phyloP scores from a whole-genome alignment of 345 rosid species.

The Populus tremula region DNA sequence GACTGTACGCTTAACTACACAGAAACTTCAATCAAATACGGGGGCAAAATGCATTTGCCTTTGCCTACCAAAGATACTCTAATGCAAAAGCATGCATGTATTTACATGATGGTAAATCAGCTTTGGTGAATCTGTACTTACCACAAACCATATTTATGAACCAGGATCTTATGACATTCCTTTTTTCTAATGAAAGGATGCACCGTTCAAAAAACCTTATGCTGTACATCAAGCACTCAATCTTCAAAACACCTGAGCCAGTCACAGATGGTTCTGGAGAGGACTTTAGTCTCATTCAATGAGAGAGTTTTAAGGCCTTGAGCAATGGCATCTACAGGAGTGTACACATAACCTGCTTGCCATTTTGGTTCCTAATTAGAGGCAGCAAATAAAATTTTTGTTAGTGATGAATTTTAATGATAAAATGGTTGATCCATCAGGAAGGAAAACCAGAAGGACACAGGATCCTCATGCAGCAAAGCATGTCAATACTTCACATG shows the following conservation, averaged over 20 bases:
- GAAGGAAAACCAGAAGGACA: background rate
- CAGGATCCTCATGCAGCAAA: background rate
- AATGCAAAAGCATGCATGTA: background rate
- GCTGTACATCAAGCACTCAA: background rate
- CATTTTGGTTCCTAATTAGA: conserved; percentile 75
- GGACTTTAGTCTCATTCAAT: conserved; percentile 62
- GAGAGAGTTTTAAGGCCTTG: conserved; percentile 77
- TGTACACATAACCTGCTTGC: conserved; percentile 70
- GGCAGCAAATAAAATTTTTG: background rate
- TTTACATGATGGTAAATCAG: background rate
- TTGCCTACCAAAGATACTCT: background rate
- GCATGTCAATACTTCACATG: background rate
- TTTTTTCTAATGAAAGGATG: background rate
- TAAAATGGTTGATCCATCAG: background rate
- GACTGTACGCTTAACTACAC: background rate
- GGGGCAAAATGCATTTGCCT: background rate
- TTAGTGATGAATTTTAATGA: conserved; percentile 7
- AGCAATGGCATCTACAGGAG: conserved; percentile 90
- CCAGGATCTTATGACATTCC: background rate
- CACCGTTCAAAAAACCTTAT: background rate
- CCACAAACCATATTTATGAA: background rate
- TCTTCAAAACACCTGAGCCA: conserved; percentile 72
- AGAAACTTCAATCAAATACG: background rate
- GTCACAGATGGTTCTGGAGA: conserved; percentile 59
- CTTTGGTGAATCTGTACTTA: background rate